These are phyloP conservation scores for Sarocladium oryzae DNA, from an alignment of 2,329 filamentous ascomycete species.

Conservation along the genomic window DNA sequence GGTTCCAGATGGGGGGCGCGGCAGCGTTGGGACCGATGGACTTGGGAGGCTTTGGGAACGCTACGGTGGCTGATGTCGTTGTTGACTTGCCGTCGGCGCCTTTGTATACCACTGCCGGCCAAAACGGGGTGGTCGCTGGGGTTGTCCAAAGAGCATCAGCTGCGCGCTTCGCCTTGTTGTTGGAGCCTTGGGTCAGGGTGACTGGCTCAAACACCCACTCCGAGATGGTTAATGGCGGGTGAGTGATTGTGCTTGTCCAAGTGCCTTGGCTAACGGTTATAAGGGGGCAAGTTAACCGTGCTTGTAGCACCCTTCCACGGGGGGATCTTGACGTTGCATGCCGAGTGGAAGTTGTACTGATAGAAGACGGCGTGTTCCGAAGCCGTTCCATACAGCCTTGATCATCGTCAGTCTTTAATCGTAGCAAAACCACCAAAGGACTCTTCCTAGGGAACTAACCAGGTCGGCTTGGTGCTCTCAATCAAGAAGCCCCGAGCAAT, in stretches of 20 bases:
- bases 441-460: conserved; percentile 17
- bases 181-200: conserved; percentile 13
- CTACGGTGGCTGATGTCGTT: conserved; percentile 11
- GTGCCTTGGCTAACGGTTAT: conserved; percentile 22
- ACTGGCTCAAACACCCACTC: conserved; percentile 19
- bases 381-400: conserved; percentile 77
- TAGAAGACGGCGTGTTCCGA: conserved; percentile 61
- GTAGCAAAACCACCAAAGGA: not conserved
- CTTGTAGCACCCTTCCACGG: conserved; percentile 21
- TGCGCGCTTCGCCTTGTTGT: conserved; percentile 1
- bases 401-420: conserved; percentile 66
- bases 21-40: conserved; percentile 14
- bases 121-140: conserved; percentile 16
- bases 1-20: conserved; percentile 11
- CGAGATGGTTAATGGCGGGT: conserved; percentile 20
- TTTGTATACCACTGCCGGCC: conserved; percentile 17
- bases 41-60: conserved; percentile 16
- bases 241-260: conserved; percentile 25
- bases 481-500: conserved; percentile 29
- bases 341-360: conserved; percentile 80
- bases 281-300: conserved; percentile 23
- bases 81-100: conserved; percentile 14
- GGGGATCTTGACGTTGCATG: conserved; percentile 31
- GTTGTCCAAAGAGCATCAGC: conserved; percentile 12
- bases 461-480: conserved; percentile 23